Evolutionary conservation across 2,329 filamentous ascomycete genomes (phyloP).

Genomic region (Teratosphaeria epicoccoides): DNA sequence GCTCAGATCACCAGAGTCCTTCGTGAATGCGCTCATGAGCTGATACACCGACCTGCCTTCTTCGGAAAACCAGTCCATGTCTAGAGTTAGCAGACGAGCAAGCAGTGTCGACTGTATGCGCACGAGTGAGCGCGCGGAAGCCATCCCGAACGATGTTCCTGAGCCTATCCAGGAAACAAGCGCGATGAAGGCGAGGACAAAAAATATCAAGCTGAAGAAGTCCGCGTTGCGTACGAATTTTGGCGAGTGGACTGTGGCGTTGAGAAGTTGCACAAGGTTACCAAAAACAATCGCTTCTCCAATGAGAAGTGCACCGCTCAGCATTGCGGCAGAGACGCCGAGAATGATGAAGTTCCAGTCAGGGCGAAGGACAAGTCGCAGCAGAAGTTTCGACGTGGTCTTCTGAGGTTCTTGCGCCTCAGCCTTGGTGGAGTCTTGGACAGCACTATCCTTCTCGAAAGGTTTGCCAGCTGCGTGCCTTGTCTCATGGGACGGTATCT

Average conservation of each 20-base stretch:
- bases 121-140: constrained; percentile 33
- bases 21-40: constrained; percentile 37
- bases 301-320: constrained; percentile 43
- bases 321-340: constrained; percentile 34
- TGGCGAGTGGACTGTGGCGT: constrained; percentile 28
- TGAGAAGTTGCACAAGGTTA: constrained; percentile 41
- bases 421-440: not conserved
- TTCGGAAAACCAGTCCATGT: constrained; percentile 41
- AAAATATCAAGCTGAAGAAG: constrained; percentile 42
- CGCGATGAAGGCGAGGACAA: constrained; percentile 43
- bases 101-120: constrained; percentile 38
- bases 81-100: constrained; percentile 44
- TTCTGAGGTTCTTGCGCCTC: not conserved
- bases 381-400: not conserved
- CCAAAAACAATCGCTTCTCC: constrained; percentile 51
- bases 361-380: constrained; percentile 17
- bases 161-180: constrained; percentile 34
- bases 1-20: constrained; percentile 39
- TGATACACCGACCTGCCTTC: constrained; percentile 31
- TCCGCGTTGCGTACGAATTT: constrained; percentile 18
- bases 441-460: not conserved
- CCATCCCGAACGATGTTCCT: constrained; percentile 39
- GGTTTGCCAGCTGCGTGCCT: not conserved
- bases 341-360: constrained; percentile 31
- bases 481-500: not conserved